phyloP scores from a whole-genome alignment of 2,329 filamentous ascomycete genomes.

The Lachnum nothofagi region DNA sequence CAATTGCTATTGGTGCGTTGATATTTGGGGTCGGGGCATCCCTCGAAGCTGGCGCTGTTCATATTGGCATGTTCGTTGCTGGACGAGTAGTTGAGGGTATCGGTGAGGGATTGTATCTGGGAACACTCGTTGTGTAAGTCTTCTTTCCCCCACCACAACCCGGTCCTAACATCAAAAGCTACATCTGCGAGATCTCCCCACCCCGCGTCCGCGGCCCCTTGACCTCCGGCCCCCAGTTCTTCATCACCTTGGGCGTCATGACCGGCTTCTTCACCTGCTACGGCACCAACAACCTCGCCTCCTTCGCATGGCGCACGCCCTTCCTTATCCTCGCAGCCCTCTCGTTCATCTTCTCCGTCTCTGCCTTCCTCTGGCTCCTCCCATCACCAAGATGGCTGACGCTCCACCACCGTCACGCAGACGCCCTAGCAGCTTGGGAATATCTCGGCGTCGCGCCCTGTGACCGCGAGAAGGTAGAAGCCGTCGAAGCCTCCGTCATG shows the following conservation, averaged over 20 bases:
- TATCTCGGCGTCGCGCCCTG: slow-evolving; percentile 20
- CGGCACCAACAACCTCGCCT: slow-evolving; percentile 43
- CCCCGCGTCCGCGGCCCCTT: slow-evolving; percentile 45
- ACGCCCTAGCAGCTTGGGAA: slow-evolving; percentile 40
- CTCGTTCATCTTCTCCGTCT: slow-evolving; percentile 36
- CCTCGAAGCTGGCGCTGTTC: slow-evolving; percentile 45
- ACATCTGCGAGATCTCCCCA: slow-evolving; percentile 58
- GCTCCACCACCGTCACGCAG: slow-evolving; percentile 40
- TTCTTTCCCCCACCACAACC: background rate
- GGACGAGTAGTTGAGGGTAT: slow-evolving; percentile 53
- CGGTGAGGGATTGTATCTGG: slow-evolving; percentile 54
- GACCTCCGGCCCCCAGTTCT: slow-evolving; percentile 48
- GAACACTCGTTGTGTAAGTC: slow-evolving; percentile 47
- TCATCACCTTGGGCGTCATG: slow-evolving; percentile 46
- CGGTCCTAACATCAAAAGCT: slow-evolving; percentile 25
- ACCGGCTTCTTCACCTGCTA: slow-evolving; percentile 58
- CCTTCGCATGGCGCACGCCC: slow-evolving; percentile 53
- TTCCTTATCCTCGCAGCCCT: slow-evolving; percentile 45
- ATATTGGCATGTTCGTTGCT: slow-evolving; percentile 48
- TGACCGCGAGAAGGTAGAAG: slow-evolving; percentile 27
- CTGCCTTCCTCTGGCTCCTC: slow-evolving; percentile 41
- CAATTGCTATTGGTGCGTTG: slow-evolving; percentile 45
- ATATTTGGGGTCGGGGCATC: slow-evolving; percentile 50
- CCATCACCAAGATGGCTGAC: slow-evolving; percentile 56
- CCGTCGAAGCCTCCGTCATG: background rate